Base-by-base conservation (phyloP, 768 basidiomycete genomes). In the Xerocomus potaroensis region DNA sequence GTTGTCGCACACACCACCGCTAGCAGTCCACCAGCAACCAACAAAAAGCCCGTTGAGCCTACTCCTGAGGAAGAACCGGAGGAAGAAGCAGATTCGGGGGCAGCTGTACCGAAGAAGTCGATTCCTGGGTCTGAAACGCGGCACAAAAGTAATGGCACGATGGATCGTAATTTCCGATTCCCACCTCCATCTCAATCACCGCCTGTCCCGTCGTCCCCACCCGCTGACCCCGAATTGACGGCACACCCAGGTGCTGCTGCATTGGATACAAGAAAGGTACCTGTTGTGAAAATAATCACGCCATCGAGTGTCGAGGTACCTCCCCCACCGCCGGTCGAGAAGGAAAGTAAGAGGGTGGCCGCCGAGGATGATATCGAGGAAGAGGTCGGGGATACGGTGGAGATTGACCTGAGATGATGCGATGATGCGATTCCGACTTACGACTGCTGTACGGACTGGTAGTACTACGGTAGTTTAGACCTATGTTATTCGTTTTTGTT, bases 101-200 rank as follows among this genome's bases (percentile, higher is more conserved):
- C 24, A 12, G 59, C 62, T 1, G 63, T 63, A 9, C 61, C 60
- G 12, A 53, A 31, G 33, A 58, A 53, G 26, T 12, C 54, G 4
- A 19, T 44, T 5, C 15, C 50, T 0, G 51, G 47, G 7, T 23
- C 45, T 27, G 58, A 60, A 21, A 55, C 51, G 24, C 57, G 52
- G 41, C 68, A 76, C 48, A 76, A 73, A 58, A 76, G 77, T 46
- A 78, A 74, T 44, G 87, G 89, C 21, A 84, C 83, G 35, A 91
- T 91, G 87, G 85, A 87, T 60, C 76, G 68, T 37, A 75, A 80
- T 34, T 89, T 89, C 67, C 83, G 76, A 59, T 89, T 88, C 70
- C 87, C 87, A 18, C 57, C 61, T 0, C 9, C 45, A 23, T 45
- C 54, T n/a, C 46, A 43, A 36, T 45, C 64, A 0, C 52, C 53